Evolutionary conservation across 805 yeast species (phyloP).

Genomic region (Yamadazyma takamatsuzukensis): DNA sequence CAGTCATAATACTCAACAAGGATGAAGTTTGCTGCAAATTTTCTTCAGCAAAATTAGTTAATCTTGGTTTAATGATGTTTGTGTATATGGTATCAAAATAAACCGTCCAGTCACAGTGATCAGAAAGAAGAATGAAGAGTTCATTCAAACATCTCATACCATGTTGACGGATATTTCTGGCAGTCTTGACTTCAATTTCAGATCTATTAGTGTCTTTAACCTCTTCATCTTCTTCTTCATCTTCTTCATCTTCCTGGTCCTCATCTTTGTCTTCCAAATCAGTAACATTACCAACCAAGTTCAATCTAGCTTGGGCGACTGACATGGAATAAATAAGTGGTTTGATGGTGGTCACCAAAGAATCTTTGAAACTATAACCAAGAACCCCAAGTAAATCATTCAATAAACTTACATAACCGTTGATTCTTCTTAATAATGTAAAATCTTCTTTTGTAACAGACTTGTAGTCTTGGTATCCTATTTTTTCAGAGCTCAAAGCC

Average conservation of each 20-base stretch:
- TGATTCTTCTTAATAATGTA: conserved; percentile 43
- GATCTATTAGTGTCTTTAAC: conserved; percentile 1
- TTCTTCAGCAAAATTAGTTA: conserved; percentile 64
- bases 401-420: conserved; percentile 65
- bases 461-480: conserved; percentile 33
- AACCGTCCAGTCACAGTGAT: conserved; percentile 50
- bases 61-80: conserved; percentile 58
- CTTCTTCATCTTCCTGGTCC: neutral
- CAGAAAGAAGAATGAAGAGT: conserved; percentile 53
- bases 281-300: conserved; percentile 1
- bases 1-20: conserved; percentile 58
- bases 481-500: conserved; percentile 53
- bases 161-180: conserved; percentile 58
- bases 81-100: conserved; percentile 49
- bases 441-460: conserved; percentile 19
- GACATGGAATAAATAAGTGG: conserved; percentile 58
- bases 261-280: conserved; percentile 11
- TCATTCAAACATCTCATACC: conserved; percentile 64
- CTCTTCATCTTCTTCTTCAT: conserved; percentile 14
- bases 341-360: conserved; percentile 47
- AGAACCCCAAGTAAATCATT: conserved; percentile 53
- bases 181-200: conserved; percentile 34
- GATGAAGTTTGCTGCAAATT: conserved; percentile 84
- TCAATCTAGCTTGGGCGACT: conserved; percentile 40
- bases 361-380: conserved; percentile 52